phyloP scores from a whole-genome alignment of 495 filamentous ascomycete species.

The Apodospora peruviana region DNA sequence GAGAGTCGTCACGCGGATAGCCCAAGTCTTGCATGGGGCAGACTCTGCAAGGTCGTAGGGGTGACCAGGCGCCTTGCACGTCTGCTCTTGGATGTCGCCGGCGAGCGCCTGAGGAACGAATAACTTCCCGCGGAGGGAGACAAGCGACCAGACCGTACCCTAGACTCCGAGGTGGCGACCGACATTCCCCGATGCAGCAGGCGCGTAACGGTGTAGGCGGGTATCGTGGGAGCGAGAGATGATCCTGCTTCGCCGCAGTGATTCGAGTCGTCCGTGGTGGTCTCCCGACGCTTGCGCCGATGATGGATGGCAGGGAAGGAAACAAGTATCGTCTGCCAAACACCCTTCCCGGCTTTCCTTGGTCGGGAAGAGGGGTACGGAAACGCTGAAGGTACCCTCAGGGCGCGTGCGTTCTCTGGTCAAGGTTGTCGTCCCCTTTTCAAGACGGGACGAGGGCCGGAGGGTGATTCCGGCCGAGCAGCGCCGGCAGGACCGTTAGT shows the following conservation, averaged over 20 bases:
- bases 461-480: constrained; percentile 12
- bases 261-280: not conserved
- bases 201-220: constrained; percentile 4
- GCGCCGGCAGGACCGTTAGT: constrained; percentile 8
- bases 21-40: constrained; percentile 46
- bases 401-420: constrained; percentile 1
- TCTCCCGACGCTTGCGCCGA: constrained; percentile 1
- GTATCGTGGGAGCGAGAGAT: constrained; percentile 4
- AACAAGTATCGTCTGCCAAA: too few relatives aligned
- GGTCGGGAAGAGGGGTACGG: not conserved
- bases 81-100: constrained; percentile 16
- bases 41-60: constrained; percentile 20
- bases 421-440: constrained; percentile 11
- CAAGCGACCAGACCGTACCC: constrained; percentile 24
- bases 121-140: constrained; percentile 15
- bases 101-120: constrained; percentile 10
- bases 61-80: constrained; percentile 21
- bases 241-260: not conserved
- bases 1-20: constrained; percentile 35
- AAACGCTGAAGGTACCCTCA: not conserved
- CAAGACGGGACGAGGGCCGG: constrained; percentile 10
- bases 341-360: not conserved
- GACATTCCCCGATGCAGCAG: constrained; percentile 25
- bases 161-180: constrained; percentile 10
- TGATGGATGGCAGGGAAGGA: not conserved